phyloP scores from a whole-genome alignment of 495 filamentous ascomycete species.

The Hypoxylon intermedium region DNA sequence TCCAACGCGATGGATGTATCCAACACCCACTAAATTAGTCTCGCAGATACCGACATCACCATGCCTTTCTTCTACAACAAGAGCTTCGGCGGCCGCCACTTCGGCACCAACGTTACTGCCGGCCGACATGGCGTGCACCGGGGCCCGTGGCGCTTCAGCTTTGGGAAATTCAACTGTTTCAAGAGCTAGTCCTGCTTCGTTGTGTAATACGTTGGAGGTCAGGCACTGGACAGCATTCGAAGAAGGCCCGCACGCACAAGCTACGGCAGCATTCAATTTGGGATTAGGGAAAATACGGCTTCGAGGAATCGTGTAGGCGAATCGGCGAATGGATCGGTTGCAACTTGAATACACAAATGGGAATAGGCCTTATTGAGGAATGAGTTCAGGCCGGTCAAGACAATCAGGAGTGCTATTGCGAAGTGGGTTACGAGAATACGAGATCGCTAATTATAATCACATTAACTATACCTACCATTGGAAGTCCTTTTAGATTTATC shows the following conservation, averaged over 20 bases:
- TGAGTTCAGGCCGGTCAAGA: no score
- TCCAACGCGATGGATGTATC: no score
- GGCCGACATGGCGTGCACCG: slow-evolving; percentile 41
- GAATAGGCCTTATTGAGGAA: no score
- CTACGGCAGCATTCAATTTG: not conserved
- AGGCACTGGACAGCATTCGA: not conserved
- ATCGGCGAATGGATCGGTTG: no score
- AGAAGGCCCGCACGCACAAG: not conserved
- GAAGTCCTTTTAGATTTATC: no score
- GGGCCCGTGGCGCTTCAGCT: slow-evolving; percentile 43
- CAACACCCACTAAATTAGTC: not conserved
- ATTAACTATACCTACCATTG: no score
- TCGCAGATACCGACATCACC: not conserved
- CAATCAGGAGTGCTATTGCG: no score
- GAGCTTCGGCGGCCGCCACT: slow-evolving; percentile 39
- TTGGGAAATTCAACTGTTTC: slow-evolving; percentile 46
- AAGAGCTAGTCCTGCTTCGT: slow-evolving; percentile 19
- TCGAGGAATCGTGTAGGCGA: no score
- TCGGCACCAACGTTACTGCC: slow-evolving; percentile 43
- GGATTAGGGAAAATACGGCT: no score
- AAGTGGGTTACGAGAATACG: no score
- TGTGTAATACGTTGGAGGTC: not conserved
- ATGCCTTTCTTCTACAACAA: slow-evolving; percentile 45
- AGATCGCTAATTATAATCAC: no score
- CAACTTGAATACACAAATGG: no score